Base-by-base conservation (phyloP, 2,329 filamentous ascomycete species). In the Colletotrichum scovillei region DNA sequence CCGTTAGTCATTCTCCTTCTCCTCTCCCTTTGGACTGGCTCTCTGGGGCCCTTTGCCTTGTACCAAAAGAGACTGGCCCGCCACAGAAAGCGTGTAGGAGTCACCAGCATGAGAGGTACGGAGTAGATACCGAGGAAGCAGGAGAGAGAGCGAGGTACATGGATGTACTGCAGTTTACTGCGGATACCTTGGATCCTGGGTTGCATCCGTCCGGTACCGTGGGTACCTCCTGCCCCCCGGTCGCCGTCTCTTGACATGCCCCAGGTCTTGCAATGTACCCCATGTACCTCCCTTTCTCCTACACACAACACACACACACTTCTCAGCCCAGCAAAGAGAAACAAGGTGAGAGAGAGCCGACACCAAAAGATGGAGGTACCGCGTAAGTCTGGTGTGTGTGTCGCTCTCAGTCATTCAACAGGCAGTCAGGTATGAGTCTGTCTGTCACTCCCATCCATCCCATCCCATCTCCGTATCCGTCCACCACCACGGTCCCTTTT, bases 401-500 rank as follows among this genome's bases (percentile, higher is more conserved):
- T 69, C 58, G 28, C 24, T 69, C 67, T 49, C 67, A 38, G 62
- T 55, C 62, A 56, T 42, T 69, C 26, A 59, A 52, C 63, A 28
- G 26, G 26, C 26, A 46, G n/a, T n/a, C 5, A 16, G 66, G 53
- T 30, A 49, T 55, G 49, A 55, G 66, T 63, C 59, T 70, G 59
- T 70, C 70, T 70, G 59, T 70, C 70, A 70, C 59, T 71, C 70
- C 53, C 53, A 65, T 49, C 42, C 42, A 57, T 63, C 38, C 24
- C 62, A 63, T 42, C 28, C 72, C 76, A 77, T 73, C 75, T 76
- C 76, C 75, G 70, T 73, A 62, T 72, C 69, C 56, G 77, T 77
- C 76, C 75, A 78, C 76, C 76, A 78, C 76, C 59, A 63, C 70
- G 76, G 75, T 78, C 75, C 76, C 78, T 81, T 81, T 67, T 72